Percentiles rank a stretch among this genome's conserved stretches.
Evolutionary conservation across 148 eudicot species (phyloP).

Genomic region (Nepenthes gracilis): DNA sequence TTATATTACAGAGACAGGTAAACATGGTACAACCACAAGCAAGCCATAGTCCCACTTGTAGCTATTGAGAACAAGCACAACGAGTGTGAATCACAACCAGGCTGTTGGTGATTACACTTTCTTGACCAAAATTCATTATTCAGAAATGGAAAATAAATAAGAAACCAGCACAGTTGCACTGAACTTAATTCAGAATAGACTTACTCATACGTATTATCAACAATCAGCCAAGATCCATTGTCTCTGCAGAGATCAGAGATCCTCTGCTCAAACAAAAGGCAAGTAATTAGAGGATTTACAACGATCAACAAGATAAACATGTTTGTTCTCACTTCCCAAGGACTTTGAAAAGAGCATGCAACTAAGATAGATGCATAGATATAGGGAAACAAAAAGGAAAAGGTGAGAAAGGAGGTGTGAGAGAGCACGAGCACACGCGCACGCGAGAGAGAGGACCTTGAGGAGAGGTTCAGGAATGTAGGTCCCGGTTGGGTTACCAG

Average conservation of each 20-base stretch:
- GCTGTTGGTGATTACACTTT: too few species aligned
- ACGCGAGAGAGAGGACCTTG: constrained; percentile 35
- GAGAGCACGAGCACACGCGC: background rate
- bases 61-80: too few species aligned
- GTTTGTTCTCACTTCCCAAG: background rate
- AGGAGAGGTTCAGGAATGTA: constrained; percentile 89
- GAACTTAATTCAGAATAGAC: constrained; percentile 14
- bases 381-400: constrained; percentile 6
- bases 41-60: too few species aligned
- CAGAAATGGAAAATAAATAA: too few species aligned
- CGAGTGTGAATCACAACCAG: too few species aligned
- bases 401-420: background rate
- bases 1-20: too few species aligned
- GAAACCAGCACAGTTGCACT: too few species aligned
- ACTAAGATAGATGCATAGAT: background rate
- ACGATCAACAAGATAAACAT: background rate
- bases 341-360: background rate
- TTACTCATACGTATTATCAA: constrained; percentile 99
- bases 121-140: too few species aligned
- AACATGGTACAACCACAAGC: too few species aligned
- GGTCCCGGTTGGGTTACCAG: constrained; percentile 98
- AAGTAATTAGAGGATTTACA: constrained; percentile 12
- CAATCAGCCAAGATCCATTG: constrained; percentile 94
- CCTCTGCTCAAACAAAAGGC: constrained; percentile 39
- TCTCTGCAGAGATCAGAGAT: constrained; percentile 75